phyloP scores from a whole-genome alignment of 78 protist species.

The Polysphondylium violaceum region DNA sequence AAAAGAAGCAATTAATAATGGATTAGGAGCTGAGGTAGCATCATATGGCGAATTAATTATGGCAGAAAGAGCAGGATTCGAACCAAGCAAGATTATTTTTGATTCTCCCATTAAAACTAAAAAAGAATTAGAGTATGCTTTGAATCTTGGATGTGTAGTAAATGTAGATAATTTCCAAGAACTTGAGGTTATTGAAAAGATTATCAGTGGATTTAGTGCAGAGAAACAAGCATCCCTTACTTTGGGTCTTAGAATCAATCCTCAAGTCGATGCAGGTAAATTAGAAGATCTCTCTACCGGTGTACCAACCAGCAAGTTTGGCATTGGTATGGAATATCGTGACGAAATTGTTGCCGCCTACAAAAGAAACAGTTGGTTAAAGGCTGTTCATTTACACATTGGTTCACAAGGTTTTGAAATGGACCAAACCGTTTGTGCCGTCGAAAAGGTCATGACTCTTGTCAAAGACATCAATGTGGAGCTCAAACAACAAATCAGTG shows the following conservation, averaged over 20 bases:
- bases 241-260: conserved; percentile 56
- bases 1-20: conserved; percentile 52
- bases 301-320: conserved; percentile 74
- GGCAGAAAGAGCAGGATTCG: conserved; percentile 53
- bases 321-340: conserved; percentile 61
- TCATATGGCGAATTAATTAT: conserved; percentile 74
- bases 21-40: conserved; percentile 76
- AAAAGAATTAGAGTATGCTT: conserved; percentile 66
- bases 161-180: conserved; percentile 74
- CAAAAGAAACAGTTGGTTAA: conserved; percentile 17
- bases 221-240: background rate
- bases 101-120: conserved; percentile 71
- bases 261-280: conserved; percentile 73
- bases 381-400: conserved; percentile 38
- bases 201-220: background rate
- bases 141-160: conserved; percentile 41
- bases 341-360: conserved; percentile 13
- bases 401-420: conserved; percentile 83
- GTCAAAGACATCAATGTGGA: conserved; percentile 28
- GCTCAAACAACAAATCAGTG: conserved; percentile 21
- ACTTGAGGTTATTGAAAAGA: conserved; percentile 35
- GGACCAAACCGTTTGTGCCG: background rate
- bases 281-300: conserved; percentile 58
- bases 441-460: conserved; percentile 20
- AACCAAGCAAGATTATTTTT: conserved; percentile 35